phyloP scores from a whole-genome alignment of 805 yeast genomes.

The Maudiozyma turicensis region DNA sequence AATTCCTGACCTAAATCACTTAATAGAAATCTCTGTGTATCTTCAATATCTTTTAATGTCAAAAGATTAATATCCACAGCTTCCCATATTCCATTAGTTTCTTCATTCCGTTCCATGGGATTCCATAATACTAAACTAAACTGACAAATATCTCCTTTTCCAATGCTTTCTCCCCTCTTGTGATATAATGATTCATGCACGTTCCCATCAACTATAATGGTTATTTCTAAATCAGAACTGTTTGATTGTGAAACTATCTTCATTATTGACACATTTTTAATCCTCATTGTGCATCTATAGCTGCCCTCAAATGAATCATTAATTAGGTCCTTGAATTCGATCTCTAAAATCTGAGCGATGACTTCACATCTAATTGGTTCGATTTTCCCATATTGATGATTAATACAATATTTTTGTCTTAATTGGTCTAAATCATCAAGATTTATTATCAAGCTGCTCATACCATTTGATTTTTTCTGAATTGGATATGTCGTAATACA shows the following conservation, averaged over 20 bases:
- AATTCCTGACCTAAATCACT: conserved; percentile 3
- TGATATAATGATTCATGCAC: not conserved
- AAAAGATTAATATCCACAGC: conserved; percentile 8
- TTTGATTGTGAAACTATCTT: too few species aligned
- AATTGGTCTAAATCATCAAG: not conserved
- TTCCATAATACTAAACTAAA: conserved; percentile 8
- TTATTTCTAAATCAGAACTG: too few species aligned
- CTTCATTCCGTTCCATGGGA: not conserved
- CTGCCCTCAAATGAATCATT: not conserved
- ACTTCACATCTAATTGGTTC: conserved; percentile 6
- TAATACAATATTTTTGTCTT: not conserved
- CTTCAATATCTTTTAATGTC: conserved; percentile 6
- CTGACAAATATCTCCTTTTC: conserved; percentile 12
- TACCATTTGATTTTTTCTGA: not conserved
- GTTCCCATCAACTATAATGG: not conserved
- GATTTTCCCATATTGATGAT: too few species aligned
- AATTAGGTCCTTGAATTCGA: conserved; percentile 3
- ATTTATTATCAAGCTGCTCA: not conserved
- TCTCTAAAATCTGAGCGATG: conserved; percentile 12
- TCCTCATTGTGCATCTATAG: conserved; percentile 5
- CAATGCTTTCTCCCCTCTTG: not conserved
- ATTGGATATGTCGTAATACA: too few species aligned
- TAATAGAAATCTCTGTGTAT: conserved; percentile 6
- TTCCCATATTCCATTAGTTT: conserved; percentile 5
- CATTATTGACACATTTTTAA: conserved; percentile 2